Base-by-base conservation (phyloP, 345 rosid genomes). In the Aethionema arabicum region DNA sequence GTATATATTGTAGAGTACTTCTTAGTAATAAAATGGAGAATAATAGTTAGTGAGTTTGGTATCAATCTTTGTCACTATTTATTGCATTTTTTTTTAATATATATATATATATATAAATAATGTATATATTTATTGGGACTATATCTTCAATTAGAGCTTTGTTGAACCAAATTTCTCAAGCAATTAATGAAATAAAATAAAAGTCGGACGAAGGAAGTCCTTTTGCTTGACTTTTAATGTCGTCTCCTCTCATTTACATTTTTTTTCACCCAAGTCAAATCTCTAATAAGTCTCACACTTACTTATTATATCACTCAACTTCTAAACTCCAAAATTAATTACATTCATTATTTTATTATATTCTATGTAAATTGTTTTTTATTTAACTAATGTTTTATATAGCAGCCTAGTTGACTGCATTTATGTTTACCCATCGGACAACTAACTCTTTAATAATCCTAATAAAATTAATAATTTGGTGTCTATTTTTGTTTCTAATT, bases 401-500 rank as follows among this genome's bases (percentile, higher is more conserved):
- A 68, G 61, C 41, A 52, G 49, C 56, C 73, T 52, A 7, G 73
- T 61, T 61, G 67, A 68, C 73, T 68, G 49, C 73, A 68, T 68
- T 68, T 68, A 68, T 60, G 38, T 36, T 68, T 30, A 37, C 53
- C 68, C n/a, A 69, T 62, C 73, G 6, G 31, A 54, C 68, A 69
- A 62, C 59, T 12, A 46, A 61, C 44, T 47, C 32, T 45, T 31
- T 15, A 32, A 39, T 54, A 2, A 53, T 12, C 62, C 46, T 13
- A 55, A 21, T 10, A 52, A 21, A 21, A 21, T 21, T 21, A 21
- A 21, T 21, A 21, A 21, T 21, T 21, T 1, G 2, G 27, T 21
- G 27, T 21, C 1, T 21, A 21, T 21, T 21, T 21, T 38, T 8
- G 42, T n/a, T n/a, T 51, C 8, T 36, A 68, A 67, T 68, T 21